These are phyloP conservation scores for Zelonia costaricensis DNA, from an alignment of 208 protist genomes.

Conservation along the genomic window DNA sequence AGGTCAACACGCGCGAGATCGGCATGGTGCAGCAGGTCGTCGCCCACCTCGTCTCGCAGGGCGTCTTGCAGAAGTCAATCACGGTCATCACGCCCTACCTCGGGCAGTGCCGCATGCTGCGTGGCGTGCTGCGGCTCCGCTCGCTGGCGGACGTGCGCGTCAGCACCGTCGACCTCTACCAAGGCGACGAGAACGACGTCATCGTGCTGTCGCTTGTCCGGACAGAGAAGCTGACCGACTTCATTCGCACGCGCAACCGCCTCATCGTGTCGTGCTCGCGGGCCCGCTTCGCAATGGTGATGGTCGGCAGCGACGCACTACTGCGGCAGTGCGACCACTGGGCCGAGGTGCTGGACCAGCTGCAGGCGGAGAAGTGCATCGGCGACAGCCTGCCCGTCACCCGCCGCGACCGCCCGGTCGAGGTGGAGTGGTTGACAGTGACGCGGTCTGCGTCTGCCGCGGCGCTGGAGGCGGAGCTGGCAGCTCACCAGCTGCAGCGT, in stretches of 20 bases:
- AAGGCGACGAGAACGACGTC: constrained; percentile 95
- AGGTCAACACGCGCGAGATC: constrained; percentile 86
- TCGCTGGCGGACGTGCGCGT: constrained; percentile 77
- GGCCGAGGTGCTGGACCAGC: constrained; percentile 62
- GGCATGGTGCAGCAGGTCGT: constrained; percentile 79
- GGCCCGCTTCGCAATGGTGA: constrained; percentile 90
- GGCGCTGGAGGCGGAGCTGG: constrained; percentile 32
- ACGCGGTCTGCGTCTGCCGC: constrained; percentile 31
- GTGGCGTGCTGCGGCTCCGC: constrained; percentile 66
- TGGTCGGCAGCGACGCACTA: constrained; percentile 83
- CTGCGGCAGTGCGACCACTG: constrained; percentile 80
- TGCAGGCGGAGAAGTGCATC: constrained; percentile 57
- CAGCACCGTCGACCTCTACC: constrained; percentile 95
- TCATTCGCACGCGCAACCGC: constrained; percentile 92
- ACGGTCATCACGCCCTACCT: constrained; percentile 95
- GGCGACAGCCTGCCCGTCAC: constrained; percentile 77
- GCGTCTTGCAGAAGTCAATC: constrained; percentile 89
- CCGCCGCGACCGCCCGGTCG: constrained; percentile 24
- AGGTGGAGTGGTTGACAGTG: constrained; percentile 35
- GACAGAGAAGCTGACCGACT: constrained; percentile 94
- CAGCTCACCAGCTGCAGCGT: background rate
- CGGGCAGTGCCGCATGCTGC: constrained; percentile 88
- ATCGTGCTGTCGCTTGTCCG: constrained; percentile 94
- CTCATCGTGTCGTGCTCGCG: constrained; percentile 95
- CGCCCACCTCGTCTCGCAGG: constrained; percentile 71